A percentile compares a stretch with the other conserved stretches of the same genome.
Evolutionary conservation across 306 rosid species (phyloP).

Genomic region (Vicia faba): DNA sequence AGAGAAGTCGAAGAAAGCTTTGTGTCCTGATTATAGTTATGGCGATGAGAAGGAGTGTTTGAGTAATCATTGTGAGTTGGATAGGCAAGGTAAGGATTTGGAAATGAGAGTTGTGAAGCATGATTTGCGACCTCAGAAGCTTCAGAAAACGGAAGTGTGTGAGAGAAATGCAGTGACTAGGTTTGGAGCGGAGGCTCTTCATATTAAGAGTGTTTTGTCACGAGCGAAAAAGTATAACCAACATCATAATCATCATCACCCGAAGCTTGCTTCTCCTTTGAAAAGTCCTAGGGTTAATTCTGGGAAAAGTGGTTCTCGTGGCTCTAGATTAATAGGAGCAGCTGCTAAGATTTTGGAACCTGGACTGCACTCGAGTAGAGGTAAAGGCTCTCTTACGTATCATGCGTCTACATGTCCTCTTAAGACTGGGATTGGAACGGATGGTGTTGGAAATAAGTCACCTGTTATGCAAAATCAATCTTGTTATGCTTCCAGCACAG

Average conservation of each 20-base stretch:
- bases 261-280: conserved; percentile 63
- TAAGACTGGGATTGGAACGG: conserved; percentile 31
- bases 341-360: conserved; percentile 92
- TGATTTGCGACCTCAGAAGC: conserved; percentile 85
- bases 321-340: conserved; percentile 79
- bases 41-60: conserved; percentile 37
- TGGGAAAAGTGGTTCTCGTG: conserved; percentile 55
- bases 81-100: conserved; percentile 46
- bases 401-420: conserved; percentile 46
- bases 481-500: conserved; percentile 37
- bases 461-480: conserved; percentile 38
- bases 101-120: conserved; percentile 56
- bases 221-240: conserved; percentile 57
- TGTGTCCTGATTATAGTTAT: conserved; percentile 44
- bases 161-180: conserved; percentile 69
- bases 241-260: conserved; percentile 46
- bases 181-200: conserved; percentile 76
- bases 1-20: conserved; percentile 58
- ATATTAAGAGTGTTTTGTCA: conserved; percentile 71
- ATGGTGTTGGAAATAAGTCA: conserved; percentile 33
- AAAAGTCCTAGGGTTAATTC: conserved; percentile 66
- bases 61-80: conserved; percentile 37
- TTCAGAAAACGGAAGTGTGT: conserved; percentile 60
- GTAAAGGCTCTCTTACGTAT: conserved; percentile 56
- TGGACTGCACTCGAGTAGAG: conserved; percentile 64